Conservation (phyloP, 495 filamentous ascomycete genomes). For the Immersiella caudata region DNA sequence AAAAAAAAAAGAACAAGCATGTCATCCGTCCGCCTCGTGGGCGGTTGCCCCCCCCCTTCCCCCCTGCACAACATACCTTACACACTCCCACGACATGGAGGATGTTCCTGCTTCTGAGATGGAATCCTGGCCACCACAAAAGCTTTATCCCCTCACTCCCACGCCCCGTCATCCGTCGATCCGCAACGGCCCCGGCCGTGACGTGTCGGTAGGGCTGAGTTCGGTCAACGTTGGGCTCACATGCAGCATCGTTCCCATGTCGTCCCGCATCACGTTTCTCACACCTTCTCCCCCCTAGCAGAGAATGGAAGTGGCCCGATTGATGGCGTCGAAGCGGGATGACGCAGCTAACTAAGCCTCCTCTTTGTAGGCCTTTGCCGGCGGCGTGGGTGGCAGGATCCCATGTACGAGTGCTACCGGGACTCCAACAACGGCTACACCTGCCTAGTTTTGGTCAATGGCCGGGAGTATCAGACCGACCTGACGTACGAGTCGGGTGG, state of each 20-base stretch:
- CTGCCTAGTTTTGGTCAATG: conserved; percentile 94
- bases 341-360: conserved; percentile 45
- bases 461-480: conserved; percentile 93
- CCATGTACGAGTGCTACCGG: conserved; percentile 81
- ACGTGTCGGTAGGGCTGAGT: conserved; percentile 39
- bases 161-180: conserved; percentile 26
- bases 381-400: conserved; percentile 93
- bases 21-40: conserved; percentile 29
- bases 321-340: conserved; percentile 40
- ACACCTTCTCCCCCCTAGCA: not conserved
- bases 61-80: conserved; percentile 28
- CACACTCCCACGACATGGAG: conserved; percentile 30
- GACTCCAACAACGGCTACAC: conserved; percentile 71
- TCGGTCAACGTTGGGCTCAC: conserved; percentile 47
- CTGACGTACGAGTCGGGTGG: conserved; percentile 75
- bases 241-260: conserved; percentile 47
- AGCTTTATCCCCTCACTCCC: conserved; percentile 4
- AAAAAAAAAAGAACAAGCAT: conserved; percentile 24
- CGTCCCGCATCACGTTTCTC: conserved; percentile 35
- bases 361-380: conserved; percentile 82
- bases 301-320: conserved; percentile 28
- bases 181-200: conserved; percentile 18
- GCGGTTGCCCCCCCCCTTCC: conserved; percentile 26
- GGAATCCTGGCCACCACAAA: conserved; percentile 29
- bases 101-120: conserved; percentile 32